Evolutionary conservation across 257 asterid species (phyloP), one percentile per base, ranked within the genome.

Genomic region (Cruciata laevipes): DNA sequence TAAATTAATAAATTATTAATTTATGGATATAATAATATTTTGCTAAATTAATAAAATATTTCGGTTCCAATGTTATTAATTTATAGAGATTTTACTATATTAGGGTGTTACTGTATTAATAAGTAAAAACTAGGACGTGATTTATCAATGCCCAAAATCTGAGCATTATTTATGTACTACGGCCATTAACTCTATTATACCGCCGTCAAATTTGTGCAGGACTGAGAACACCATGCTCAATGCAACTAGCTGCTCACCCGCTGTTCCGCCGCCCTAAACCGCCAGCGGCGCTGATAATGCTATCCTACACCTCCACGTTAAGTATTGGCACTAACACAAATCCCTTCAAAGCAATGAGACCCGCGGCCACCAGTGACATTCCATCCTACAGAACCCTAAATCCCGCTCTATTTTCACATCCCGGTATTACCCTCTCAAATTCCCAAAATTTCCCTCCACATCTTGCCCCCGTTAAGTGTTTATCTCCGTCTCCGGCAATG

Each of bases 391-490:
- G 35, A 52, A 53, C 51, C 52, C 67, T 67, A 27, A 73, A 14
- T 1, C 69, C 79, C 33, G 72, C 79, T 60, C 69, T 65, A 31
- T 73, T 74, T 37, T 63, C 76, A 8, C 77, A 85, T 76, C 76
- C 96, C 47, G 65, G 67, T 37, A 75, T 71, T 38, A 18, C 80
- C 52, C 35, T 67, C 78, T 75, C 75, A 68, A 62, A 59, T 71
- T 69, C 64, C 65, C 66, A 18, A 14, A 27, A 21, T 57, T 64
- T 57, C 35, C 57, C 84, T 21, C 85, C 67, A 23, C 51, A 30
- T 33, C 42, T 37, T 42, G 18, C 71, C 42, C 70, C 68, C 35
- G 67, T 84, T 23, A 79, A 69, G 61, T 75, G 76, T 73, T 82
- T 80, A 65, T 75, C 85, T 32, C 16, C 71, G n/a, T 31, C 65